Evolutionary conservation across 2,329 filamentous ascomycete species (phyloP), one percentile per base, ranked within the genome.

Genomic region (Pyrenochaeta sp.): DNA sequence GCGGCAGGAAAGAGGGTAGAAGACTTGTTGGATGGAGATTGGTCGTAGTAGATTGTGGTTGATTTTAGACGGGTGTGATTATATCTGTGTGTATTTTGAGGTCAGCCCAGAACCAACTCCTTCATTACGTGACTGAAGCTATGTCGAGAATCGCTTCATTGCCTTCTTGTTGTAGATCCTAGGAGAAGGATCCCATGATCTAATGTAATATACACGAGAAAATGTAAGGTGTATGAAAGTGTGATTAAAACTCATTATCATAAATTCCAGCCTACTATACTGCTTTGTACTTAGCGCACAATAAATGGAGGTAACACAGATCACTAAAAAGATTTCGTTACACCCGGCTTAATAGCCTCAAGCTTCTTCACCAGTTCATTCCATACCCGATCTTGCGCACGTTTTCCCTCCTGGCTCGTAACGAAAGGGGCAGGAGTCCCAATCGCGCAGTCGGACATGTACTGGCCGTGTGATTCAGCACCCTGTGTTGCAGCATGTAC

Each of bases 351-450:
- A 50, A 79, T 76, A 7, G 43, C 53, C 53, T 80, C 72, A 48
- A 80, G 56, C 57, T 69, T 71, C 43, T 59, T 66, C 15, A 61
- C 62, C 51, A 81, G 51, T 62, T 80, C 77, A 5, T 54, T 50
- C 73, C 75, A 78, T 2, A 78, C 66, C 40, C 68, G 62, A 44
- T 62, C 62, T 66, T 78, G 73, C 37, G 67, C 25, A 50, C 69
- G 66, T 39, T 64, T 50, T 0, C 77, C 78, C 40, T 72, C 71
- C 8, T 65, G 64, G 25, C 69, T 72, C 48, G 65, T 65, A n/a
- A 79, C 77, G 22, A 78, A 55, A 36, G 62, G 57, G 3, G 67
- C 64, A 15, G 67, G 70, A 19, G 52, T 45, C 42, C 57, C 59
- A 5, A 76, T 55, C 52, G 58, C 42, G 32, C 64, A 70, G 49